These are phyloP conservation scores for Paxillus involutus DNA, from an alignment of 768 basidiomycete genomes.

Conservation along the genomic window DNA sequence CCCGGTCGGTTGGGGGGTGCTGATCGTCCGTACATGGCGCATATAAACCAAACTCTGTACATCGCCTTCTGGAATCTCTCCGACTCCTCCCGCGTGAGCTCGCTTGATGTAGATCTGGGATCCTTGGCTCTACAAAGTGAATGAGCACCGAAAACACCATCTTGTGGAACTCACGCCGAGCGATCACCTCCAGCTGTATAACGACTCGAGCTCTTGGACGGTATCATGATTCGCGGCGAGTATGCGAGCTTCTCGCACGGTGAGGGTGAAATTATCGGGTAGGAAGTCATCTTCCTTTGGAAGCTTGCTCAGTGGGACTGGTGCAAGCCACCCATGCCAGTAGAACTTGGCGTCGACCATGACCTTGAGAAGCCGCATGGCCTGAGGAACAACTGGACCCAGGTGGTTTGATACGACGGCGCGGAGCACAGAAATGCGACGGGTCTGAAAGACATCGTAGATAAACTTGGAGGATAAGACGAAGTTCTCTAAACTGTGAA, in stretches of 20 bases:
- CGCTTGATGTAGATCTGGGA: slow-evolving; percentile 29
- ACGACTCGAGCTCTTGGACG: slow-evolving; percentile 11
- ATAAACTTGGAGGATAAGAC: slow-evolving; percentile 17
- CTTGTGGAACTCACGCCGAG: not conserved
- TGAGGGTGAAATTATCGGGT: not conserved
- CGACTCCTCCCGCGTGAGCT: slow-evolving; percentile 33
- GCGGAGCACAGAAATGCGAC: slow-evolving; percentile 10
- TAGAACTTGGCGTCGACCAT: slow-evolving; percentile 10
- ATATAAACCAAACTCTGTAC: slow-evolving; percentile 29
- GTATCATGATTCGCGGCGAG: slow-evolving; percentile 18
- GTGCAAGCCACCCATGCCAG: slow-evolving; percentile 17
- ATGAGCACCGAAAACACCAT: slow-evolving; percentile 1
- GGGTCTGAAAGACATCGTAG: slow-evolving; percentile 11
- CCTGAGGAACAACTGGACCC: slow-evolving; percentile 3
- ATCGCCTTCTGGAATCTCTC: slow-evolving; percentile 27
- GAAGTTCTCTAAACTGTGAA: slow-evolving; percentile 10
- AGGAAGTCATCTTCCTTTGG: slow-evolving; percentile 12
- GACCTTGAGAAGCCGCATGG: slow-evolving; percentile 18
- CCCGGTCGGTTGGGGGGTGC: slow-evolving; percentile 9
- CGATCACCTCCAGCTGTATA: slow-evolving; percentile 23
- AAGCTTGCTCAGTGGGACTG: slow-evolving; percentile 7
- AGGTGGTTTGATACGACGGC: slow-evolving; percentile 16
- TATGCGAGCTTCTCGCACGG: slow-evolving; percentile 8
- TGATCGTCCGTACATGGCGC: slow-evolving; percentile 10
- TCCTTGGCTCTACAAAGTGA: slow-evolving; percentile 35